Percentiles rank a stretch among this genome's conserved stretches.
Conservation (phyloP, 1,139 yeast species). For the Blastobotrys elegans region DNA sequence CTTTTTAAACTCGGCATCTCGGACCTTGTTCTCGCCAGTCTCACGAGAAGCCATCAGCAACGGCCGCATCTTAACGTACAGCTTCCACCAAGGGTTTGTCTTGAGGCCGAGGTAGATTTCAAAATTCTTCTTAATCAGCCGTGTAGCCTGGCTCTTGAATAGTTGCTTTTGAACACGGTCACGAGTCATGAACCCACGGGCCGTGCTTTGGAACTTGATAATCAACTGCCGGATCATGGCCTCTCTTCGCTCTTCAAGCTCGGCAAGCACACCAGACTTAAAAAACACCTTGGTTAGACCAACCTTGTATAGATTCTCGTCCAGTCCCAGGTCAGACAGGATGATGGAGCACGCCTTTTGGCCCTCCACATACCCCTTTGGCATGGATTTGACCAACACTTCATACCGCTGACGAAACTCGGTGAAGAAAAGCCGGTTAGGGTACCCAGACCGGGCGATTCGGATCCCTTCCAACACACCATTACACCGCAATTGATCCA, state of each 20-base stretch:
- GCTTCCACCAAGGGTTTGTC: constrained; percentile 74
- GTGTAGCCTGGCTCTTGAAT: constrained; percentile 64
- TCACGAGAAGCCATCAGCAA: constrained; percentile 62
- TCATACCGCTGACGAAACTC: constrained; percentile 75
- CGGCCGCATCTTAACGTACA: constrained; percentile 72
- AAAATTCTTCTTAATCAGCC: constrained; percentile 61
- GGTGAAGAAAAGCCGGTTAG: constrained; percentile 80
- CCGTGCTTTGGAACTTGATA: constrained; percentile 59
- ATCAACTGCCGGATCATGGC: constrained; percentile 52
- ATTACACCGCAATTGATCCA: constrained; percentile 89
- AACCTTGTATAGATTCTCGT: constrained; percentile 63
- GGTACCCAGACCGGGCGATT: constrained; percentile 95
- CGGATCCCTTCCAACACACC: constrained; percentile 98
- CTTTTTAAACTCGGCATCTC: constrained; percentile 55
- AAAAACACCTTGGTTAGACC: constrained; percentile 89
- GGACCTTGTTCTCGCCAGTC: constrained; percentile 49
- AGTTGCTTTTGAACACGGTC: constrained; percentile 47
- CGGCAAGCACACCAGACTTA: constrained; percentile 94
- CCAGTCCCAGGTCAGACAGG: constrained; percentile 56
- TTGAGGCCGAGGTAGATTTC: constrained; percentile 48
- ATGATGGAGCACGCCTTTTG: constrained; percentile 66
- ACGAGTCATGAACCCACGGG: constrained; percentile 63
- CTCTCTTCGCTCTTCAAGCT: constrained; percentile 77
- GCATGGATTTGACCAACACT: constrained; percentile 48
- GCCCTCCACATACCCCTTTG: constrained; percentile 37